Conservation (phyloP, 2,329 filamentous ascomycete genomes). For the Paracorniculantispora psalliotae region DNA sequence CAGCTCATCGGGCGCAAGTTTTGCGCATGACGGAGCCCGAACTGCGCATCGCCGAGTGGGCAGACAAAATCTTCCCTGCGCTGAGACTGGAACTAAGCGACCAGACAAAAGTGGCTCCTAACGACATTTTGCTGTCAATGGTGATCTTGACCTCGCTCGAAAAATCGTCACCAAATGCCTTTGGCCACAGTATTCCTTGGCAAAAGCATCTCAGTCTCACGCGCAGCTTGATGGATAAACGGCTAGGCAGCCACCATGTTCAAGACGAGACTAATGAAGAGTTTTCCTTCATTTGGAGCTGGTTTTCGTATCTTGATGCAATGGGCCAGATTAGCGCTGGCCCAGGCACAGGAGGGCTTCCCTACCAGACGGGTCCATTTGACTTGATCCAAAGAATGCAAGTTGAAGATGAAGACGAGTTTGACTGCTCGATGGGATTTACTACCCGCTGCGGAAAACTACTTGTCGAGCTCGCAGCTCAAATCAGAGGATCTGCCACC, state of each 20-base stretch:
- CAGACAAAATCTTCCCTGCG: constrained; percentile 71
- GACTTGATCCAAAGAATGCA: background rate
- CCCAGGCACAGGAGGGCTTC: constrained; percentile 17
- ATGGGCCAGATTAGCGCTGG: constrained; percentile 66
- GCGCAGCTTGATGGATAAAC: constrained; percentile 66
- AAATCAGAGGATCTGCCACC: background rate
- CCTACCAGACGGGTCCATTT: background rate
- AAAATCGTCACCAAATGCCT: constrained; percentile 76
- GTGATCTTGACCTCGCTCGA: constrained; percentile 83
- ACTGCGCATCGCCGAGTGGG: constrained; percentile 74
- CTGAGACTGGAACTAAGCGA: constrained; percentile 63
- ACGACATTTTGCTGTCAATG: constrained; percentile 70
- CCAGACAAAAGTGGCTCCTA: constrained; percentile 58
- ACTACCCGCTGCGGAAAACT: constrained; percentile 67
- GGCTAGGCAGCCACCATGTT: constrained; percentile 36
- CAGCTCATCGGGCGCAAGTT: constrained; percentile 74
- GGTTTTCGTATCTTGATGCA: constrained; percentile 81
- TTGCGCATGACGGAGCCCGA: constrained; percentile 68
- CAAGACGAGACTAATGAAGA: constrained; percentile 50
- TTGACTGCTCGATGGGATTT: constrained; percentile 69
- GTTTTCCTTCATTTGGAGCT: constrained; percentile 70
- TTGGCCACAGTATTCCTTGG: constrained; percentile 77
- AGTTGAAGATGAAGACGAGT: constrained; percentile 46
- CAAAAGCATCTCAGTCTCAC: constrained; percentile 73
- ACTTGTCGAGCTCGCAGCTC: constrained; percentile 44